These are phyloP conservation scores for Phallus indusiatus DNA, from an alignment of 768 basidiomycete species.

Conservation along the genomic window DNA sequence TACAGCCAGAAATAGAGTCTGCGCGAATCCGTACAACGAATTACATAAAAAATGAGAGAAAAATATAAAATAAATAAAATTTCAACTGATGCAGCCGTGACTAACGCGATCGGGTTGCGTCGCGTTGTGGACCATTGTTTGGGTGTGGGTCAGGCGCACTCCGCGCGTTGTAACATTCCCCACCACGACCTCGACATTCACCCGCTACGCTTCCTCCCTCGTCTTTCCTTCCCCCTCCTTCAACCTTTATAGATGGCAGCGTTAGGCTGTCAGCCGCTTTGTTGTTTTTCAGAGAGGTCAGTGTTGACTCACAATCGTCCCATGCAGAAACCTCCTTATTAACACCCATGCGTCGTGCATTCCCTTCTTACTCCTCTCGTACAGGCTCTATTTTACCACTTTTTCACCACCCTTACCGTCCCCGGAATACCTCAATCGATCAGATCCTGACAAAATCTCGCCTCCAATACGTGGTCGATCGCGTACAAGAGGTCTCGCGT, in stretches of 20 bases:
- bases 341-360: background rate
- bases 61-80: no score
- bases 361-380: constrained; percentile 5
- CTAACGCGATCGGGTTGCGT: constrained; percentile 1
- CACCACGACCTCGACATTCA: background rate
- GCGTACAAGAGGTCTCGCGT: constrained; percentile 48
- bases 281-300: constrained; percentile 71
- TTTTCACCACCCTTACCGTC: constrained; percentile 68
- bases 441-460: constrained; percentile 41
- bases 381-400: constrained; percentile 81
- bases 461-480: constrained; percentile 53
- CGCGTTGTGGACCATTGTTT: constrained; percentile 10
- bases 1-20: background rate
- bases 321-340: background rate
- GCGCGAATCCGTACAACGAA: background rate
- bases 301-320: constrained; percentile 12
- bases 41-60: no score
- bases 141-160: constrained; percentile 2
- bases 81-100: background rate
- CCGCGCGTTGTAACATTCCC: constrained; percentile 4
- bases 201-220: background rate
- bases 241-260: background rate
- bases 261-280: constrained; percentile 57
- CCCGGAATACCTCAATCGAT: constrained; percentile 54
- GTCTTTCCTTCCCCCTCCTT: background rate